Conservation (phyloP, 2,329 filamentous ascomycete species). For the Elsinoe fawcettii region DNA sequence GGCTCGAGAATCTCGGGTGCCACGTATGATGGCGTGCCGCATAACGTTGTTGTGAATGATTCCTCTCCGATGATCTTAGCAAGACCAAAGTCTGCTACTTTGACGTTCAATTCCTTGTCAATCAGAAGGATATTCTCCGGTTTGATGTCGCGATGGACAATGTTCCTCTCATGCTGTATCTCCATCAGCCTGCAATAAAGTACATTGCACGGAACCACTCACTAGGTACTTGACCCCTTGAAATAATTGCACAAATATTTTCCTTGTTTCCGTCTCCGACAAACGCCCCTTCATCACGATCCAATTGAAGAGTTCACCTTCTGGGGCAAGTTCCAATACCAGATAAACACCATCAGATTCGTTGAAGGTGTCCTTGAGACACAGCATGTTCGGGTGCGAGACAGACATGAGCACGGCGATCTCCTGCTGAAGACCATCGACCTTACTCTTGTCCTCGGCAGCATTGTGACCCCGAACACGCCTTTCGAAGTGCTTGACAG, state of each 20-base stretch:
- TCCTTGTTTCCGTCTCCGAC: slow-evolving; percentile 72
- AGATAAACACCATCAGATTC: slow-evolving; percentile 86
- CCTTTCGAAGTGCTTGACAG: slow-evolving; percentile 89
- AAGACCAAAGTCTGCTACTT: slow-evolving; percentile 91
- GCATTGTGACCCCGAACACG: slow-evolving; percentile 54
- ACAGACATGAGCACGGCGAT: slow-evolving; percentile 97
- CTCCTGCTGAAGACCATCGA: slow-evolving; percentile 84
- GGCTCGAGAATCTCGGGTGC: slow-evolving; percentile 91
- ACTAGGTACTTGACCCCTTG: slow-evolving; percentile 93
- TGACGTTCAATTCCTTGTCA: slow-evolving; percentile 77
- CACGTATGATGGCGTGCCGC: slow-evolving; percentile 85
- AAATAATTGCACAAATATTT: slow-evolving; percentile 84
- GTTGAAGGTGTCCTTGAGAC: slow-evolving; percentile 90
- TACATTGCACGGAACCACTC: slow-evolving; percentile 35
- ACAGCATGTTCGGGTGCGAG: slow-evolving; percentile 85
- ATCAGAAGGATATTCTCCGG: slow-evolving; percentile 90
- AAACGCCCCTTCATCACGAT: slow-evolving; percentile 89
- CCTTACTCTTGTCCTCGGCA: slow-evolving; percentile 61
- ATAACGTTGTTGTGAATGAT: slow-evolving; percentile 90
- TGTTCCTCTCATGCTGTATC: slow-evolving; percentile 82
- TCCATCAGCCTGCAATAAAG: not conserved
- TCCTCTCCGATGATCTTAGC: slow-evolving; percentile 98
- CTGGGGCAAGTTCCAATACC: slow-evolving; percentile 79
- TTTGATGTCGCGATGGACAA: slow-evolving; percentile 96
- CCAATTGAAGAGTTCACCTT: slow-evolving; percentile 92